A percentile compares a stretch with the other conserved stretches of the same genome.
phyloP scores from a whole-genome alignment of 2,329 filamentous ascomycete species.

The Cadophora sp. region DNA sequence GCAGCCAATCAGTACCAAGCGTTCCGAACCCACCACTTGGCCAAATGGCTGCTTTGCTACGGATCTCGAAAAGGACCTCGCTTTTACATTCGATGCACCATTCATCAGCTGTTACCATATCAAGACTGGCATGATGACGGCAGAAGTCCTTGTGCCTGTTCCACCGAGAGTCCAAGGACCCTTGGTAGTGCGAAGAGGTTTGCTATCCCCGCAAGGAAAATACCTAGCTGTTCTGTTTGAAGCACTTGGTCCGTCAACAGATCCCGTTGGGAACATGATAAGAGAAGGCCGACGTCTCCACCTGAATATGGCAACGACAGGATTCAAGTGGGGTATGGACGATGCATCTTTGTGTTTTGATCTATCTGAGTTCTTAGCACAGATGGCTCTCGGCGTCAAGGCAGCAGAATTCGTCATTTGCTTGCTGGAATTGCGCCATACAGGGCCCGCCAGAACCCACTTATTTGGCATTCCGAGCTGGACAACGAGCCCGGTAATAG shows the following conservation, averaged over 20 bases:
- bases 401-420: slow-evolving; percentile 5
- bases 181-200: not conserved
- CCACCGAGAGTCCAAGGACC: not conserved
- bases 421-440: not conserved
- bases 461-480: not conserved
- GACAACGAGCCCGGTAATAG: not conserved
- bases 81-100: not conserved
- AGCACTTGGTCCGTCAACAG: not conserved
- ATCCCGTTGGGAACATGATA: slow-evolving; percentile 5
- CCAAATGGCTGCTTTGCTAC: not conserved
- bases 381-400: not conserved
- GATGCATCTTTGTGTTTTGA: not conserved
- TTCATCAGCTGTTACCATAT: slow-evolving; percentile 10
- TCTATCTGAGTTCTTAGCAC: not conserved
- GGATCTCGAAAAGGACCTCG: slow-evolving; percentile 9
- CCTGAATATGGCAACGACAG: not conserved
- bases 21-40: not conserved
- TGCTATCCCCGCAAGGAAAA: not conserved
- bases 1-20: not conserved
- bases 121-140: not conserved
- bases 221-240: slow-evolving; percentile 11
- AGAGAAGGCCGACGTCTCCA: not conserved
- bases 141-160: not conserved
- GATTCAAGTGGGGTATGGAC: not conserved
- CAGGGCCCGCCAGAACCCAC: not conserved